A percentile compares a stretch with the other conserved stretches of the same genome.
These are phyloP conservation scores for Botrytis sinoallii DNA, from an alignment of 2,329 filamentous ascomycete genomes.

Conservation along the genomic window DNA sequence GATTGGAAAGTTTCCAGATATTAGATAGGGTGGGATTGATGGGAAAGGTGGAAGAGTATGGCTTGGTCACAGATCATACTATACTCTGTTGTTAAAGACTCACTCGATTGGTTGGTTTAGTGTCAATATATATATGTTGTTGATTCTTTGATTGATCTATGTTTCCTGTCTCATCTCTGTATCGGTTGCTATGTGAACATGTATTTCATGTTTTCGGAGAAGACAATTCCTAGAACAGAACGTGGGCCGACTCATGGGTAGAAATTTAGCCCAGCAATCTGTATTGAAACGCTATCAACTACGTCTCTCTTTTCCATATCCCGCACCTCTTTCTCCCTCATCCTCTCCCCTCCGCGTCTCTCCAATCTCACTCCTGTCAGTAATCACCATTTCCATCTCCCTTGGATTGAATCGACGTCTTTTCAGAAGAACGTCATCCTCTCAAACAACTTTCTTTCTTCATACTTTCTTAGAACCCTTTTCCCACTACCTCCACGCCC, in stretches of 20 bases:
- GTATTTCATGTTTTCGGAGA: not conserved
- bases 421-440: not conserved
- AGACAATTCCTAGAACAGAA: not conserved
- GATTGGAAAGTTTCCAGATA: not conserved
- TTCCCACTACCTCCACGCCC: not conserved
- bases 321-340: not conserved
- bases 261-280: not conserved
- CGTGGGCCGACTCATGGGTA: not conserved
- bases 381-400: not conserved
- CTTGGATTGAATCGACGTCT: not conserved
- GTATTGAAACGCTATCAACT: not conserved
- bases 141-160: not conserved
- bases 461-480: not conserved
- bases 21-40: not conserved
- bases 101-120: not conserved
- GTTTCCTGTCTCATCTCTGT: not conserved
- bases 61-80: not conserved
- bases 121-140: not conserved
- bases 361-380: not conserved
- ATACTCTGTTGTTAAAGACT: not conserved
- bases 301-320: not conserved
- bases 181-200: not conserved
- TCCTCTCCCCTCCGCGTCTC: not conserved
- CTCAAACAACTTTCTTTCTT: not conserved
- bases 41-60: not conserved